Base-by-base conservation (phyloP, 2,329 filamentous ascomycete species). In the Dactylellina sp. region DNA sequence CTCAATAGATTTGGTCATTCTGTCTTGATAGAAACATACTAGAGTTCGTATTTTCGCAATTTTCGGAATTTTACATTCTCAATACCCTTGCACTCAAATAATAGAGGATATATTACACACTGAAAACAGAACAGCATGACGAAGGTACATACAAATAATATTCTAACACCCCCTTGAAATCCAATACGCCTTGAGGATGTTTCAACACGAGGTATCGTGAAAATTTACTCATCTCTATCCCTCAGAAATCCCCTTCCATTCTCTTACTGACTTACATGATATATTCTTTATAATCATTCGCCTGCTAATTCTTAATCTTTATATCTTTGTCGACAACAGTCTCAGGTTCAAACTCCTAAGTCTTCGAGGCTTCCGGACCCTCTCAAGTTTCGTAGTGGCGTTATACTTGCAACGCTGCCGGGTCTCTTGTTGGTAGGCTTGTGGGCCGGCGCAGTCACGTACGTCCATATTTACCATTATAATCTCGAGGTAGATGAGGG, bases 401-500 rank as follows among this genome's bases (percentile, higher is more conserved):
- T 74, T 16, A 60, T 74, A 59, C 55, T 74, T 12, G 37, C 59
- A 2, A 74, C 61, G 3, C 37, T 74, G 20, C 70, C 70, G 32
- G 50, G 70, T 49, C 61, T 74, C n/a, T 25, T 74, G 14, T 32
- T 66, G 5, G 47, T 66, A 39, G 70, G 70, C 11, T 42, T 74
- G 7, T 74, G 70, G 70, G 50, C 70, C 7, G 70, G 42, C 28
- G 70, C 61, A 5, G 56, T 74, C 20, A 74, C 70, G 20, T 74
- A 74, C 39, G 56, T 74, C 28, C 70, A 74, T 39, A 39, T 74
- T 7, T 62, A 56, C 55, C 70, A 66, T 18, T 74, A 61, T 14
- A 66, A 74, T 42, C 61, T 74, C 12, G 47, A 74, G 25, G 70
- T 74, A n/a, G 70, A 74, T 47, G 70, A 74, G 46, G 70, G 70